phyloP scores from a whole-genome alignment of 345 rosid genomes.

The Noccaea bulbosa region DNA sequence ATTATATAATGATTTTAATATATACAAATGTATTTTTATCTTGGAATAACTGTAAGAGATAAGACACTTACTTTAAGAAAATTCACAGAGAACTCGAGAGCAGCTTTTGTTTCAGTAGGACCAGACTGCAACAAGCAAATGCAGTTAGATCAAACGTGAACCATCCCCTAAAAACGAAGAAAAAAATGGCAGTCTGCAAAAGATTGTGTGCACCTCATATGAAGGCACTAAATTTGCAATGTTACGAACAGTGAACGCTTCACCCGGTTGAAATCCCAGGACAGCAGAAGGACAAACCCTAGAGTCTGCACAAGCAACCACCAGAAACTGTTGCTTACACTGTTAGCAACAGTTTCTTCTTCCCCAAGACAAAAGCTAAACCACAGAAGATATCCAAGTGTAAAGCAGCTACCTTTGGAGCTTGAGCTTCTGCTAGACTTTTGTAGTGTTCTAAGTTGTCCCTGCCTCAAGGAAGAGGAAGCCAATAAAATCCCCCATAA shows the following conservation, averaged over 20 bases:
- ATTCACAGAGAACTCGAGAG: conserved; percentile 91
- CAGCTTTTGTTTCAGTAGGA: conserved; percentile 95
- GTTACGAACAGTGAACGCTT: conserved; percentile 89
- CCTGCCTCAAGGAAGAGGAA: conserved; percentile 46
- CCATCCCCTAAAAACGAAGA: neutral
- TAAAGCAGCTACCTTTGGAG: conserved; percentile 68
- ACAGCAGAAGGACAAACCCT: conserved; percentile 92
- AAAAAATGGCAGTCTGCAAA: neutral
- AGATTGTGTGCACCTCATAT: conserved; percentile 60
- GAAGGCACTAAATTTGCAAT: conserved; percentile 90
- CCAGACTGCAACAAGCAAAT: conserved; percentile 60
- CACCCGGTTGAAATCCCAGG: conserved; percentile 96
- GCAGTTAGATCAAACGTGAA: conserved; percentile 27
- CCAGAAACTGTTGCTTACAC: conserved; percentile 77
- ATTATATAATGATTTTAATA: conserved; percentile 55
- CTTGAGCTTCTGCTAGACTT: conserved; percentile 71
- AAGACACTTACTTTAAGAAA: conserved; percentile 64
- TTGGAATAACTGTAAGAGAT: neutral
- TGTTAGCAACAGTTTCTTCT: conserved; percentile 36
- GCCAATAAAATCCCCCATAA: neutral
- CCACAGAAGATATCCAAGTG: conserved; percentile 1
- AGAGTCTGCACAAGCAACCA: conserved; percentile 97
- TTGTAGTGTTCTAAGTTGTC: conserved; percentile 67
- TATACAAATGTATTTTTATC: conserved; percentile 39
- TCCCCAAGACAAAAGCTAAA: conserved; percentile 16